Evolutionary conservation across 768 basidiomycete genomes (phyloP), one percentile per base, ranked within the genome.

Genomic region (Agaricus blazei): DNA sequence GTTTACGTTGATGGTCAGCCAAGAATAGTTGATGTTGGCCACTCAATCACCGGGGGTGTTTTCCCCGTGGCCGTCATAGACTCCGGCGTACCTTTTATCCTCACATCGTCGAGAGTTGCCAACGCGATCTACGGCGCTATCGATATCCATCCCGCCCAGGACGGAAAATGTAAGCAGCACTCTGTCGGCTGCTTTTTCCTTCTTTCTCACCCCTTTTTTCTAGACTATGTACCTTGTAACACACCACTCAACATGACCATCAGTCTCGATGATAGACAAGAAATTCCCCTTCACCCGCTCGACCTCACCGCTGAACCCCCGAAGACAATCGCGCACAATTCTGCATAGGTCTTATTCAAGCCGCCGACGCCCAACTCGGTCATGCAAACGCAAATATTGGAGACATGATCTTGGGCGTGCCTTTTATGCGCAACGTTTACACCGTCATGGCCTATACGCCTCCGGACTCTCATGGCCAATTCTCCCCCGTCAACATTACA

Each of bases 101-200:
- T 92, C 0, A 79, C 87, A 5, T 81, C 83, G 0, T 68, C 72
- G 3, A 51, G 62, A 3, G 73, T 92, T 19, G 86, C 89, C 14
- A 85, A 92, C 60, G 88, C 76, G 5, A 86, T 91, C 19, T 92
- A 91, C 56, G 89, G 89, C 8, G 85, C 88, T 3, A 69, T 89
- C 51, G 86, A 83, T 1, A 71, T 90, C 27, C 62, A 66, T 23
- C 85, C 87, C 7, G 78, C 72, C 0, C 54, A 70, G 1, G 84
- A 88, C 58, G 85, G 87, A 19, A 73, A 78, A 48, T 88, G 89
- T 89, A 60, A 58, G 87, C 19, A 19, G 19, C 72, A 9, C 14
- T 3, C 52, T 44, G 38, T 58, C 49, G 38, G 19, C 38, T 31
- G 11, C 34, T 34, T 26, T 9, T 9, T 60, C 36, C 45, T 29